Percentiles rank a stretch among this genome's conserved stretches.
These are phyloP conservation scores for Nicotiana obtusifolia DNA, from an alignment of 257 asterid species.

Conservation along the genomic window DNA sequence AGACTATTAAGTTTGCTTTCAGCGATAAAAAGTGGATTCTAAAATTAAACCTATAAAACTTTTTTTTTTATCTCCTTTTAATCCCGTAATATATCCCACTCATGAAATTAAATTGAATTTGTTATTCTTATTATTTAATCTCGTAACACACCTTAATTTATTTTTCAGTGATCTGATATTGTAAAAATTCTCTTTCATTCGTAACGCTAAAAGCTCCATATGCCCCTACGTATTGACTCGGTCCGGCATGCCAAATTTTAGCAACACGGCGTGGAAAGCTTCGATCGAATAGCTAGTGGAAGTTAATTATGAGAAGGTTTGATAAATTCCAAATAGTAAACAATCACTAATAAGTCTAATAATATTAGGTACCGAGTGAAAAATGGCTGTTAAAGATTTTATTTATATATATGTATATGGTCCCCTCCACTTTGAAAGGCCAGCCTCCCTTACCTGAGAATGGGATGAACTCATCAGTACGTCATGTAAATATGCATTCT, in stretches of 20 bases:
- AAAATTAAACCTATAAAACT: no score
- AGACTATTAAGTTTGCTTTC: no score
- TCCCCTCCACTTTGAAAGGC: slow-evolving; percentile 3
- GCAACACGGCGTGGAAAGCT: background rate
- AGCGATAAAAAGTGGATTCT: no score
- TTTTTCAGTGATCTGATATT: no score
- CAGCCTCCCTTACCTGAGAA: background rate
- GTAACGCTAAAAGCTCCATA: background rate
- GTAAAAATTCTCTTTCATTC: no score
- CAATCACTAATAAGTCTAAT: background rate
- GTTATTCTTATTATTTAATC: no score
- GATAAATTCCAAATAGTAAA: background rate
- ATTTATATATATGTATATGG: background rate
- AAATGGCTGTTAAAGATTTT: background rate
- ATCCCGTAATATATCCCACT: no score
- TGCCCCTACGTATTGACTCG: background rate
- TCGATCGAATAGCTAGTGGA: background rate
- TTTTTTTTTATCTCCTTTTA: no score
- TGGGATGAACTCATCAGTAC: background rate
- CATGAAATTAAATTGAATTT: no score
- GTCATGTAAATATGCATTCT: background rate
- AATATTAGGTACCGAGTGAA: background rate
- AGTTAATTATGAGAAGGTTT: background rate
- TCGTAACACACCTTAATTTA: no score
- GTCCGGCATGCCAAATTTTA: background rate